phyloP scores from a whole-genome alignment of 345 rosid genomes.

The Rhodamnia argentea region DNA sequence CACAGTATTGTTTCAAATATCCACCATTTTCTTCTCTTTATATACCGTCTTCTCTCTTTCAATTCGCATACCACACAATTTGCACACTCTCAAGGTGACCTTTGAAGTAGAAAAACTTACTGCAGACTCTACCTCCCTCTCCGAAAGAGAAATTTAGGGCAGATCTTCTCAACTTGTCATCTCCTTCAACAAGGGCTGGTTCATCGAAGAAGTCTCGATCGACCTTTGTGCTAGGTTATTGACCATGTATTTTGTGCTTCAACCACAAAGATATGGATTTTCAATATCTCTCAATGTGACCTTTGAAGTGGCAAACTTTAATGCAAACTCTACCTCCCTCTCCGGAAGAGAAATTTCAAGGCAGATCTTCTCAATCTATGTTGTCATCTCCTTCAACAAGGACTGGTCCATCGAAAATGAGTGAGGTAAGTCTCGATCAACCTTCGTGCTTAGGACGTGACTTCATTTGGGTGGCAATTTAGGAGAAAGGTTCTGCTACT shows the following conservation, averaged over 20 bases:
- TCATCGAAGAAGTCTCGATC: neutral
- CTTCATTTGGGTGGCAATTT: neutral
- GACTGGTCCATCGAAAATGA: neutral
- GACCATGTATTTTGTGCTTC: neutral
- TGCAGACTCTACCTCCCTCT: neutral
- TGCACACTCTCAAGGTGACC: neutral
- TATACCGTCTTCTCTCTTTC: neutral
- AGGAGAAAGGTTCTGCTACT: too few relatives aligned
- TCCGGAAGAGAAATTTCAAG: neutral
- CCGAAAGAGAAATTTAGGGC: neutral
- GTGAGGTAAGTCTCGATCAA: neutral
- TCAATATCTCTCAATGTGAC: neutral
- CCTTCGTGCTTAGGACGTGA: neutral
- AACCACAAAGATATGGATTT: neutral
- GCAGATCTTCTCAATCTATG: neutral
- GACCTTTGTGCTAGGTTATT: neutral
- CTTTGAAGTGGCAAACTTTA: neutral
- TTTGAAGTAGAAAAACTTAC: neutral
- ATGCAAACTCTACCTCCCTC: neutral
- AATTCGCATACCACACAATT: neutral
- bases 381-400: neutral
- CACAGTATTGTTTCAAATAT: neutral
- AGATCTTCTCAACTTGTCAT: neutral
- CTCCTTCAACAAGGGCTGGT: neutral
- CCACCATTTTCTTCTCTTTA: neutral